Percentiles rank a stretch among this genome's conserved stretches.
Evolutionary conservation across 805 yeast genomes (phyloP).

Genomic region (Wickerhamiella brachini): DNA sequence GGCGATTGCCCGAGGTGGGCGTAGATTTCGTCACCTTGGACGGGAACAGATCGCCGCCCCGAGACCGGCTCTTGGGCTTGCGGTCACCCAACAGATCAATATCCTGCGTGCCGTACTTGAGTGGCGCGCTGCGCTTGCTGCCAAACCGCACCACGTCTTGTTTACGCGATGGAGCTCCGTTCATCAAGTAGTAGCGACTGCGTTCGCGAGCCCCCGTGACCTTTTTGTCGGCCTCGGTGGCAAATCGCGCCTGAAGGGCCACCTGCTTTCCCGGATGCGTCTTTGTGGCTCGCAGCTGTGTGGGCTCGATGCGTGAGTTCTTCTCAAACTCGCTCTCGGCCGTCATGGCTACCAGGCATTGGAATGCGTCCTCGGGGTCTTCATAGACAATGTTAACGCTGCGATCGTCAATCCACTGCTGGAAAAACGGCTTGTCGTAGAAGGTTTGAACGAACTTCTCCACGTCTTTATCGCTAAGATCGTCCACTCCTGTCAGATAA

Average conservation of each 20-base stretch:
- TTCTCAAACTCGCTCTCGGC: conserved; percentile 20
- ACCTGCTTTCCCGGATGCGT: conserved; percentile 25
- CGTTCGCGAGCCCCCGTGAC: conserved; percentile 41
- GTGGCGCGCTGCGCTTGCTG: conserved; percentile 15
- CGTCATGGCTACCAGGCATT: conserved; percentile 28
- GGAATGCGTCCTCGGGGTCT: conserved; percentile 27
- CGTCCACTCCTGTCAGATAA: conserved; percentile 47
- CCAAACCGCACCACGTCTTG: conserved; percentile 19
- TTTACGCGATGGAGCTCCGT: conserved; percentile 50
- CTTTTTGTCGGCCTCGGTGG: conserved; percentile 43
- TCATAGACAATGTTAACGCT: conserved; percentile 43
- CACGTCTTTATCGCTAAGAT: conserved; percentile 45
- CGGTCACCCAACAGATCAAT: conserved; percentile 6
- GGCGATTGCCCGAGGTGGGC: conserved; percentile 1
- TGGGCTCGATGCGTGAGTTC: conserved; percentile 12
- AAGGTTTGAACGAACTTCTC: conserved; percentile 39
- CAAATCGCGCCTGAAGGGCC: conserved; percentile 34
- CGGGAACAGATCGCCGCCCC: conserved; percentile 17
- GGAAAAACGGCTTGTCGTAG: conserved; percentile 23
- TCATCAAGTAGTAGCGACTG: conserved; percentile 50
- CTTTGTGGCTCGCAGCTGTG: conserved; percentile 20
- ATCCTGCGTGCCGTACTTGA: conserved; percentile 14
- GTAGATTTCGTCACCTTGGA: conserved; percentile 2
- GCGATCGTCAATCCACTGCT: conserved; percentile 58
- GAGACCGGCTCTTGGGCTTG: conserved; percentile 5